Percentiles rank a stretch among this genome's conserved stretches.
Conservation (phyloP, 257 asterid genomes). For the Gentiana straminea region DNA sequence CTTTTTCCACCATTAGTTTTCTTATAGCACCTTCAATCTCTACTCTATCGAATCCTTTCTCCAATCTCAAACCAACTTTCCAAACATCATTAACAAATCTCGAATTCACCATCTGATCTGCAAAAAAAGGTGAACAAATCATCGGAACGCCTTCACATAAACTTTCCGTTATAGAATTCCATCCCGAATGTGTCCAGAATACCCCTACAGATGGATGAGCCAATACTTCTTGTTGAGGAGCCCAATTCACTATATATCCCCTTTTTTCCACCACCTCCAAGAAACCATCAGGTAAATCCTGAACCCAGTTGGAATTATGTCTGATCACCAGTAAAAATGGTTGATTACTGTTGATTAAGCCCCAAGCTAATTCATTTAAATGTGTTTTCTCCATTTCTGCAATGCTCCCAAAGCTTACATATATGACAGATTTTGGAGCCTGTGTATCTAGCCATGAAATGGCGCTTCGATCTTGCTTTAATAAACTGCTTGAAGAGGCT, state of each 20-base stretch:
- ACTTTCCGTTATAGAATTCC: no score
- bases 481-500: slow-evolving; percentile 21
- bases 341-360: slow-evolving; percentile 1
- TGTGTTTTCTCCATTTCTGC: no score
- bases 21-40: not conserved
- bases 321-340: slow-evolving; percentile 44
- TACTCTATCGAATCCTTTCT: not conserved
- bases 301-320: slow-evolving; percentile 3
- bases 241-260: no score
- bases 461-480: slow-evolving; percentile 21
- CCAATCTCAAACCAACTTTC: slow-evolving; percentile 28
- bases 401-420: slow-evolving; percentile 3
- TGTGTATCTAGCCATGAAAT: slow-evolving; percentile 37
- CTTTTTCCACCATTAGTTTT: slow-evolving; percentile 22
- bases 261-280: no score
- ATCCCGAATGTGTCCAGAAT: not conserved
- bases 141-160: slow-evolving; percentile 34
- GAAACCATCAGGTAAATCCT: no score
- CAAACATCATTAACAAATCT: slow-evolving; percentile 29
- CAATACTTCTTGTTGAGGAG: slow-evolving; percentile 13
- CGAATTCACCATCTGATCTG: slow-evolving; percentile 35
- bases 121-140: slow-evolving; percentile 35
- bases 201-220: slow-evolving; percentile 27
- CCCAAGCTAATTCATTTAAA: no score
- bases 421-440: slow-evolving; percentile 21